Evolutionary conservation across 116 monocot genomes (phyloP), one percentile per base, ranked within the genome.

Genomic region (Papilionanthe hybrid): DNA sequence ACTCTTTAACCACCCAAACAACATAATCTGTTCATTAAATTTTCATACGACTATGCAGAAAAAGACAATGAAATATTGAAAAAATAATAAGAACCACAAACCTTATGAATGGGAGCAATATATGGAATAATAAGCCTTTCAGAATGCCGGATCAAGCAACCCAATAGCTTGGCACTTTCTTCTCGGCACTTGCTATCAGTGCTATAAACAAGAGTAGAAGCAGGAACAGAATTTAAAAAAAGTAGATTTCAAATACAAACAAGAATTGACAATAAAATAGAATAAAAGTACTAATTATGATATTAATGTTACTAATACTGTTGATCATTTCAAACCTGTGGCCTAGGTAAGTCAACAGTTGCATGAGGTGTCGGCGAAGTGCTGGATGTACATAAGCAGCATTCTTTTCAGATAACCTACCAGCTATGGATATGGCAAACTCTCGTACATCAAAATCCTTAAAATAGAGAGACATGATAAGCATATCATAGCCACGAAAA

Each of bases 311-410:
- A 42, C 23, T 9, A 42, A 78, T 42, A 60, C 45, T 11, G 55
- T 42, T 42, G n/a, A 37, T 78, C 30, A 42, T 78, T n/a, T 60
- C 77, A 28, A 42, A 95, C 95, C 95, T 95, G 84, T 92, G 86
- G n/a, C 91, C 92, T 74, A 98, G 86, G 82, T 92, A 89, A 43
- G 92, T 93, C 75, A 98, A 79, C 29, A 98, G 79, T 58, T 98
- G 97, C 75, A 98, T 98, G 29, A 98, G 91, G 85, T 92, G 93
- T 22, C 94, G 91, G 25, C 97, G 94, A 88, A 98, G 92, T 75
- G 94, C 94, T 76, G 97, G 97, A 73, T 92, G 91, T 77, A 98
- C 97, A 93, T 94, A 94, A 41, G 97, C 94, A 81, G 97, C 94
- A 78, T 98, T 98, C 80, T 86, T 98, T 90, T 93, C 97, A 79